Conservation (phyloP, 306 rosid species). For the Begonia peltatifolia region DNA sequence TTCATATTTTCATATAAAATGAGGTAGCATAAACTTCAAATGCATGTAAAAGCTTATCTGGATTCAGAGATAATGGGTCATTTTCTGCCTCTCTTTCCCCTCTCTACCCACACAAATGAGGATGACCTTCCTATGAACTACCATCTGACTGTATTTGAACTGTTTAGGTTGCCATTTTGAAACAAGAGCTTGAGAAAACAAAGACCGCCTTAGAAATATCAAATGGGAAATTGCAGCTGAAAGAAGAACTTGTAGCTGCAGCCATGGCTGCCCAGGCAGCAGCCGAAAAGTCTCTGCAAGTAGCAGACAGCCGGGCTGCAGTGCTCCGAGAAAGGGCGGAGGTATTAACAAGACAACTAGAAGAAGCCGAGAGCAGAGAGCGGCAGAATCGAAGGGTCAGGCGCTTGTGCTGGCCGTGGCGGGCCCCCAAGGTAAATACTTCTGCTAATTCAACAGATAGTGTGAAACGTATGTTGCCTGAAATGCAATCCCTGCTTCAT, state of each 20-base stretch:
- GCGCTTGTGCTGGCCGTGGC: slow-evolving; percentile 84
- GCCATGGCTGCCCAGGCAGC: slow-evolving; percentile 86
- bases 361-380: slow-evolving; percentile 56
- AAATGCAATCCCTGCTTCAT: slow-evolving; percentile 57
- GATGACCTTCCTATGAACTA: too few relatives aligned
- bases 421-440: slow-evolving; percentile 22
- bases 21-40: too few relatives aligned
- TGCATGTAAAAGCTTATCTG: too few relatives aligned
- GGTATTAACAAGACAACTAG: slow-evolving; percentile 40
- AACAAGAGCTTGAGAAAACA: slow-evolving; percentile 68
- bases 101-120: too few relatives aligned
- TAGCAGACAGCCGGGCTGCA: slow-evolving; percentile 51
- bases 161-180: slow-evolving; percentile 43
- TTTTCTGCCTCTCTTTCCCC: too few relatives aligned
- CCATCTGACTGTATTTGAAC: too few relatives aligned
- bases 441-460: slow-evolving; percentile 14
- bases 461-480: slow-evolving; percentile 47
- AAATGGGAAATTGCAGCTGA: slow-evolving; percentile 48
- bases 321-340: slow-evolving; percentile 43
- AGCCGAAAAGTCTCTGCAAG: slow-evolving; percentile 59
- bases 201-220: slow-evolving; percentile 46
- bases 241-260: slow-evolving; percentile 56
- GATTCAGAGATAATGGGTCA: too few relatives aligned
- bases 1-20: too few relatives aligned
- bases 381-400: slow-evolving; percentile 28